These are phyloP conservation scores for Aphanomyces cochlioides DNA, from an alignment of 352 stramenopile genomes.

Conservation along the genomic window DNA sequence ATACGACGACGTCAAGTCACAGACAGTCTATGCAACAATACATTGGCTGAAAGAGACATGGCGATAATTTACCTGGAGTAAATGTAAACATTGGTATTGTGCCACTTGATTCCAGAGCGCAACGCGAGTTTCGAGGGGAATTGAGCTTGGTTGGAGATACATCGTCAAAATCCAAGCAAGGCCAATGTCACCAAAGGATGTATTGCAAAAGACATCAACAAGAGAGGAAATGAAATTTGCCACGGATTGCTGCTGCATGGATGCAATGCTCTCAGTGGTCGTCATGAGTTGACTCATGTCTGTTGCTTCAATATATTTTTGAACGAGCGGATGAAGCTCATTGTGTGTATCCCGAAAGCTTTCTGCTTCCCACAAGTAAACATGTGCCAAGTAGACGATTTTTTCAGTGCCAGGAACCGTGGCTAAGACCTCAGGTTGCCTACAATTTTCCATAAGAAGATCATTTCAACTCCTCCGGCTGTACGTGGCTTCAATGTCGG, in stretches of 20 bases:
- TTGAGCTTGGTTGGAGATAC: not conserved
- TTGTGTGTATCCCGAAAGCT: not conserved
- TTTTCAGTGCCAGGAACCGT: not conserved
- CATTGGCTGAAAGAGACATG: not conserved
- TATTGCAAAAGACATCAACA: conserved; percentile 22
- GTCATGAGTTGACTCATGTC: not conserved
- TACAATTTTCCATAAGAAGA: conserved; percentile 13
- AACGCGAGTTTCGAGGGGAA: not conserved
- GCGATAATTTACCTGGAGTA: not conserved
- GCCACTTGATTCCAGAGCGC: conserved; percentile 19
- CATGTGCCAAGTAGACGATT: conserved; percentile 18
- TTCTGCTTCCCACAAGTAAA: conserved; percentile 26
- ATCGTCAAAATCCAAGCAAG: conserved; percentile 5
- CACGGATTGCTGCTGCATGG: conserved; percentile 7
- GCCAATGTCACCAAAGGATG: conserved; percentile 17
- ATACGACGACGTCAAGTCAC: not conserved
- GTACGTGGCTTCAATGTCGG: conserved; percentile 20
- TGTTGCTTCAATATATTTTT: not conserved
- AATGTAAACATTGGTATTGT: conserved; percentile 13
- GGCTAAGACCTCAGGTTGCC: not conserved
- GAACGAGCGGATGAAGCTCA: conserved; percentile 1
- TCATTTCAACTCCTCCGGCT: not conserved
- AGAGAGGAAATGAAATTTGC: conserved; percentile 23
- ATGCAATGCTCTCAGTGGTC: not conserved
- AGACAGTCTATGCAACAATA: not conserved